These are phyloP conservation scores for Corchorus capsularis DNA, from an alignment of 345 rosid species.

Conservation along the genomic window DNA sequence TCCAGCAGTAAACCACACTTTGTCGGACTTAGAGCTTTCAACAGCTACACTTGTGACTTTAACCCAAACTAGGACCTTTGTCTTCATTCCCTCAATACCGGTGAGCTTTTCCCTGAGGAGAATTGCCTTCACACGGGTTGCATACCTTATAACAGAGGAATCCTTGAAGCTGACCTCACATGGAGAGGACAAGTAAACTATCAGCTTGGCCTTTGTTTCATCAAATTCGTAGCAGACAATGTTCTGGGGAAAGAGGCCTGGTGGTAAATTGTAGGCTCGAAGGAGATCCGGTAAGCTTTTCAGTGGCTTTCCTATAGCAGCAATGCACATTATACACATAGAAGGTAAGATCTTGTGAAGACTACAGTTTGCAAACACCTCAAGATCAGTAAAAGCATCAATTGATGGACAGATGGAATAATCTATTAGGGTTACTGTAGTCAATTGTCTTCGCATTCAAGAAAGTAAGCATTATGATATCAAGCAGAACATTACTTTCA, in stretches of 20 bases:
- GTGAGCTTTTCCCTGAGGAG: slow-evolving; percentile 74
- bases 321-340: background rate
- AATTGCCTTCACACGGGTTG: slow-evolving; percentile 77
- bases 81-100: slow-evolving; percentile 93
- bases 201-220: slow-evolving; percentile 74
- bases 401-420: background rate
- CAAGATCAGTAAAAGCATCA: background rate
- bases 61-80: slow-evolving; percentile 91
- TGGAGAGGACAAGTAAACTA: slow-evolving; percentile 71
- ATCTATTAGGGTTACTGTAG: background rate
- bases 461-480: background rate
- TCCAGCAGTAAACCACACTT: slow-evolving; percentile 94
- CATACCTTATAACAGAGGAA: slow-evolving; percentile 79
- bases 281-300: slow-evolving; percentile 87
- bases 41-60: slow-evolving; percentile 77
- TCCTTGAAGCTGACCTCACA: slow-evolving; percentile 89
- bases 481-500: background rate
- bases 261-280: slow-evolving; percentile 83
- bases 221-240: slow-evolving; percentile 89
- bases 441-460: background rate
- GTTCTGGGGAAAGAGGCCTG: slow-evolving; percentile 91
- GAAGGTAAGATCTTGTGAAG: slow-evolving; percentile 10
- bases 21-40: slow-evolving; percentile 79
- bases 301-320: slow-evolving; percentile 61
- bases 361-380: background rate